These are phyloP conservation scores for Capronia americana DNA, from an alignment of 2,329 filamentous ascomycete genomes.

Conservation along the genomic window DNA sequence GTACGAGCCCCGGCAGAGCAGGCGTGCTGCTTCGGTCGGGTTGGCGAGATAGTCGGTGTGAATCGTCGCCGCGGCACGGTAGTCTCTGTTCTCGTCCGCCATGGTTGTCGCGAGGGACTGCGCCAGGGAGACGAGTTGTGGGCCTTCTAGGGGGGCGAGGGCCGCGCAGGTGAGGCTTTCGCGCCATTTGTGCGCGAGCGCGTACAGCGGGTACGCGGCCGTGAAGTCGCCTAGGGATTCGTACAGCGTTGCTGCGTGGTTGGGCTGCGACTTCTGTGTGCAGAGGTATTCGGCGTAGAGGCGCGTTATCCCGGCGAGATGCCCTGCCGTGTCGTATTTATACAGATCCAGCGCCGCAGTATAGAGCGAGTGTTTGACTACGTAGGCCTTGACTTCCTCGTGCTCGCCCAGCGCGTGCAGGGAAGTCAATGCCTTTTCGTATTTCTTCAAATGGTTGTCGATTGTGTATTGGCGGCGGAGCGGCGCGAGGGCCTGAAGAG, in stretches of 20 bases:
- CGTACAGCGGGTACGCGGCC: slow-evolving; percentile 81
- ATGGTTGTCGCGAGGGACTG: slow-evolving; percentile 76
- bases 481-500: slow-evolving; percentile 75
- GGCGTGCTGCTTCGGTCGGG: slow-evolving; percentile 71
- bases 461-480: slow-evolving; percentile 80
- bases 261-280: slow-evolving; percentile 71
- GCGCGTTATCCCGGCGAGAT: slow-evolving; percentile 71
- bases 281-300: slow-evolving; percentile 82
- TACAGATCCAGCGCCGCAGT: slow-evolving; percentile 78
- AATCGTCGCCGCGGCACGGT: slow-evolving; percentile 77
- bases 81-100: slow-evolving; percentile 80
- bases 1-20: slow-evolving; percentile 83
- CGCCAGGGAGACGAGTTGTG: slow-evolving; percentile 72
- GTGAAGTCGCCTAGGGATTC: slow-evolving; percentile 79
- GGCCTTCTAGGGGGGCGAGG: slow-evolving; percentile 66
- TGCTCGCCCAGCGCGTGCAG: slow-evolving; percentile 76
- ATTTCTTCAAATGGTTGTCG: slow-evolving; percentile 82
- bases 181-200: slow-evolving; percentile 84
- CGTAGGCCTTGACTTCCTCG: slow-evolving; percentile 78
- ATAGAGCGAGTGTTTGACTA: slow-evolving; percentile 80
- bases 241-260: slow-evolving; percentile 86
- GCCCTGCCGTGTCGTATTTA: slow-evolving; percentile 73
- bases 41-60: slow-evolving; percentile 81
- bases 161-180: slow-evolving; percentile 84
- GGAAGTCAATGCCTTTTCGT: slow-evolving; percentile 76